Base-by-base conservation (phyloP, 108 stramenopile genomes). In the Conticribra guillardii region DNA sequence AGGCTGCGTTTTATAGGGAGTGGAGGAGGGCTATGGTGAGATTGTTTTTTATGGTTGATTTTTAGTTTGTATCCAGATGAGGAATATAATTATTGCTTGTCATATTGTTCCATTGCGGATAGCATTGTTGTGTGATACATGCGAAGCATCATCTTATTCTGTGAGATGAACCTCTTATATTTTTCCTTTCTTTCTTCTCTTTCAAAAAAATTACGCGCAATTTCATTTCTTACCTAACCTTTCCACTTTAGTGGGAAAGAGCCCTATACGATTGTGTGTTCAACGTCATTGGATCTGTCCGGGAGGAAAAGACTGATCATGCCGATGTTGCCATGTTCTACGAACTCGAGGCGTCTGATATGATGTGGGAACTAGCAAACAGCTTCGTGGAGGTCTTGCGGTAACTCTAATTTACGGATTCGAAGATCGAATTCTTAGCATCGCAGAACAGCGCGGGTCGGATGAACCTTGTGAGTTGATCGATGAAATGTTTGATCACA, bases 391-490 rank as follows among this genome's bases (percentile, higher is more conserved):
- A 52, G 84, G 83, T 69, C 76, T 86, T 53, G 92, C 92, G 37
- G 73, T 93, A 28, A 93, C 92, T 18, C 52, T 93, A 31, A 78
- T 80, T 24, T 93, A 86, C 84, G 92, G 92, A 2, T 90, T 93
- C 74, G 92, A 93, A 72, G 89, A 93, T 49, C 74, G 92, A 1
- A 34, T 93, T 29, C 89, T 89, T 65, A 87, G 87, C 14, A 65
- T 93, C 30, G 89, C 86, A 15, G 89, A 90, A 65, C 72, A 53
- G 24, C 66, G 55, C 21, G 87, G 84, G 50, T 56, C 61, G 24
- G 86, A 82, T 54, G 73, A 75, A 44, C 79, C 59, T 14, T 90
- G 89, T 58, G 69, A 72, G 27, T 16, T 93, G 22, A 46, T 73
- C n/a, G 86, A 87, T 9, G 77, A 81, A 27, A 86, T 90, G 87